phyloP scores from a whole-genome alignment of 345 rosid species.

The Hirschfeldia incana region DNA sequence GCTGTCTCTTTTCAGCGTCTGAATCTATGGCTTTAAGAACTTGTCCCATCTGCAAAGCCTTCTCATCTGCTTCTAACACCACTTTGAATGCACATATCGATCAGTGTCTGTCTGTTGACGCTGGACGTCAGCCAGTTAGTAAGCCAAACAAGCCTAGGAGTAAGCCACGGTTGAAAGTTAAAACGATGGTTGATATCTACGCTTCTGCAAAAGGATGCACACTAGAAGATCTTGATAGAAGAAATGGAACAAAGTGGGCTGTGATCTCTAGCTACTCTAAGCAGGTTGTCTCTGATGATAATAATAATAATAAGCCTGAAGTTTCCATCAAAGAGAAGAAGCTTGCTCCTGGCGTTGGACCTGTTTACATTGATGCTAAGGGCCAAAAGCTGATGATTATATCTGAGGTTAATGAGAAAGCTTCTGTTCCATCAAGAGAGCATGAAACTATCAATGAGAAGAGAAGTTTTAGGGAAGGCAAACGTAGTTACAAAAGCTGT shows the following conservation, averaged over 20 bases:
- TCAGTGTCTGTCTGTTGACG: constrained; percentile 83
- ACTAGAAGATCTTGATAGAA: constrained; percentile 40
- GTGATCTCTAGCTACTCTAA: constrained; percentile 46
- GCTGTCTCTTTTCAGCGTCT: constrained; percentile 43
- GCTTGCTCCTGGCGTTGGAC: constrained; percentile 57
- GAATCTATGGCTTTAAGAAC: constrained; percentile 49
- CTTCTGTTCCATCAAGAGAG: constrained; percentile 22
- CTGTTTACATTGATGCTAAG: constrained; percentile 84
- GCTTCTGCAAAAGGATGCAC: constrained; percentile 58
- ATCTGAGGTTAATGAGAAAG: constrained; percentile 53
- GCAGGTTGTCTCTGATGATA: constrained; percentile 45
- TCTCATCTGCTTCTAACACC: constrained; percentile 96
- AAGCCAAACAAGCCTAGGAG: constrained; percentile 57
- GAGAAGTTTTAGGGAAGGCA: constrained; percentile 40
- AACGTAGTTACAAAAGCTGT: constrained; percentile 44
- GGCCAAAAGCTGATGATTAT: constrained; percentile 86
- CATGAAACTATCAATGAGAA: constrained; percentile 26
- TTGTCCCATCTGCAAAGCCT: constrained; percentile 98
- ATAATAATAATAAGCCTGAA: constrained; percentile 43
- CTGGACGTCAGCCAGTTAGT: constrained; percentile 57
- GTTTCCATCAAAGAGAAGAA: constrained; percentile 41
- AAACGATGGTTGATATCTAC: constrained; percentile 78
- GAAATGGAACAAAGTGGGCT: constrained; percentile 43
- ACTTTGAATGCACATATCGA: constrained; percentile 97
- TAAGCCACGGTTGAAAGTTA: constrained; percentile 66